Percentiles rank a stretch among this genome's conserved stretches.
phyloP scores from a whole-genome alignment of 306 rosid genomes.

The Cucurbita ficifolia region DNA sequence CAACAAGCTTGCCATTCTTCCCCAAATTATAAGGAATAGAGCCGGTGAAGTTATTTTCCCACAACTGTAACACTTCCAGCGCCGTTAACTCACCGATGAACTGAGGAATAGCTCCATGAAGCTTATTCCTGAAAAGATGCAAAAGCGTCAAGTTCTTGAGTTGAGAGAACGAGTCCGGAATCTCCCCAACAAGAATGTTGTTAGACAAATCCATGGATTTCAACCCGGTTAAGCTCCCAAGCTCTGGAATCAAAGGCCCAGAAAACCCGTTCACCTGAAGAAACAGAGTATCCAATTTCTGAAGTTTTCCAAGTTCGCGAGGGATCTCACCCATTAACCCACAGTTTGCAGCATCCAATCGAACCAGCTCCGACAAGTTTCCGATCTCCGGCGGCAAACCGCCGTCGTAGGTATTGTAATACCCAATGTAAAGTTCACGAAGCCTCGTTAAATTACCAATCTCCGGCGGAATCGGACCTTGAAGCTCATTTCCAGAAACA shows the following conservation, averaged over 20 bases:
- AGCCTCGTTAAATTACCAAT: conserved; percentile 57
- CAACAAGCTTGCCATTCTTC: conserved; percentile 52
- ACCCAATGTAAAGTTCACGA: conserved; percentile 72
- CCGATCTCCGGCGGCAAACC: conserved; percentile 78
- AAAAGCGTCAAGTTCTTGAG: conserved; percentile 64
- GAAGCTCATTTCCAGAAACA: conserved; percentile 70
- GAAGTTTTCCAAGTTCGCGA: conserved; percentile 49
- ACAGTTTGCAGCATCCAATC: conserved; percentile 76
- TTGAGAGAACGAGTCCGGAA: conserved; percentile 45
- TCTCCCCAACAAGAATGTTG: conserved; percentile 57
- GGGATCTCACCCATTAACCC: conserved; percentile 75
- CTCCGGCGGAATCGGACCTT: conserved; percentile 55
- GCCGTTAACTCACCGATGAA: conserved; percentile 59
- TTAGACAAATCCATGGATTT: conserved; percentile 92
- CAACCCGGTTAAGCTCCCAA: conserved; percentile 51
- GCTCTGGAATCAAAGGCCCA: conserved; percentile 55
- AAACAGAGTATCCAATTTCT: conserved; percentile 72
- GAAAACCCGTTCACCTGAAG: conserved; percentile 80
- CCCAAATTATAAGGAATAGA: conserved; percentile 67
- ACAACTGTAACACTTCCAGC: conserved; percentile 68
- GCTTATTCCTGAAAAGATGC: conserved; percentile 72
- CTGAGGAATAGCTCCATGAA: conserved; percentile 85
- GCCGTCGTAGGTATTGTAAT: conserved; percentile 48
- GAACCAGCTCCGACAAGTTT: conserved; percentile 46
- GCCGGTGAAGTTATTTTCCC: conserved; percentile 95